Base-by-base conservation (phyloP, 1,139 yeast species). In the Candida tetrigidarum region DNA sequence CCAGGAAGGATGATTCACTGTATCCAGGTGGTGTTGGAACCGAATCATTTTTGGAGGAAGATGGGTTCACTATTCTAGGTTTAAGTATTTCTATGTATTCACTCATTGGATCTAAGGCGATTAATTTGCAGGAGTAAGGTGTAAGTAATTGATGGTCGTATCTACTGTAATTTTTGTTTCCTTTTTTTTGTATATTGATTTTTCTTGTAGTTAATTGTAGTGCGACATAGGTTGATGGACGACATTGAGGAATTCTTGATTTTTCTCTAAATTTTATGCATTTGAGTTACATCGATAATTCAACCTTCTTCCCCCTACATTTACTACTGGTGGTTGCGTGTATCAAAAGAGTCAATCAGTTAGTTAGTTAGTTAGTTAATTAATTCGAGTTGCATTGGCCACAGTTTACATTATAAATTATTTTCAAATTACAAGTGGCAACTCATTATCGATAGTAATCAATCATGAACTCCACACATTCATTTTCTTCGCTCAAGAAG, bases 391-490 rank as follows among this genome's bases (percentile, higher is more conserved):
- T n/a, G n/a, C n/a, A n/a, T n/a, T n/a, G n/a, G n/a, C n/a, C n/a
- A n/a, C n/a, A n/a, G n/a, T n/a, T n/a, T n/a, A n/a, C n/a, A n/a
- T n/a, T n/a, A n/a, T n/a, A n/a, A n/a, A n/a, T n/a, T n/a, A n/a
- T n/a, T n/a, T n/a, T n/a, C n/a, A n/a, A n/a, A n/a, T n/a, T n/a
- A n/a, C n/a, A n/a, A n/a, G n/a, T n/a, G n/a, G n/a, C n/a, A n/a
- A n/a, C n/a, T n/a, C n/a, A n/a, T n/a, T n/a, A n/a, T n/a, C n/a
- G n/a, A n/a, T n/a, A n/a, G n/a, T n/a, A n/a, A n/a, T n/a, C n/a
- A n/a, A n/a, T 20, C 36, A 68, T 69, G 71, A 66, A 66, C 50
- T 64, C 70, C 8, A 65, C 68, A 2, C 15, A 37, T n/a, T 7
- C 39, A 11, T 37, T 37, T 37, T 23, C 45, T n/a, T 39, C 43